Evolutionary conservation across 257 asterid genomes (phyloP).

Genomic region (Echium plantagineum): DNA sequence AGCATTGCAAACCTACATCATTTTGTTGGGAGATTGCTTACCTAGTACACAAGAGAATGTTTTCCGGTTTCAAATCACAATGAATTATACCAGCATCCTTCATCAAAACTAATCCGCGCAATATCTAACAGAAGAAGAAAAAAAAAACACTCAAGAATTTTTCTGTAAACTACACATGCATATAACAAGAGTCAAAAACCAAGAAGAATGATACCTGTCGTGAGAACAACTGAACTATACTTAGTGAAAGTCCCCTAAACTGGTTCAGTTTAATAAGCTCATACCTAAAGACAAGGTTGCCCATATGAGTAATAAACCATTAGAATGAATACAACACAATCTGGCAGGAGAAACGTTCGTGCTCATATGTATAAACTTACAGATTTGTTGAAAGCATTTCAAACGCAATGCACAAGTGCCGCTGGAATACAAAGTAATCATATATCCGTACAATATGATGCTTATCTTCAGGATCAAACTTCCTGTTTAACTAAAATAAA

Average conservation of each 20-base stretch:
- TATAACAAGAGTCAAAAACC: constrained; percentile 3
- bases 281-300: constrained; percentile 41
- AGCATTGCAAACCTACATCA: constrained; percentile 11
- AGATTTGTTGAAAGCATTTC: constrained; percentile 90
- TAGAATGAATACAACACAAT: neutral
- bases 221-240: constrained; percentile 90
- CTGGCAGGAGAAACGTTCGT: neutral
- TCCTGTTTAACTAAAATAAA: constrained; percentile 66
- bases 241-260: constrained; percentile 86
- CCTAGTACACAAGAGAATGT: constrained; percentile 92
- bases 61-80: constrained; percentile 97
- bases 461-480: constrained; percentile 98
- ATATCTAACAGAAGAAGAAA: constrained; percentile 35
- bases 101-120: constrained; percentile 88
- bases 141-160: neutral
- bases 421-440: constrained; percentile 78
- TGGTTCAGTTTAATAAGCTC: constrained; percentile 91
- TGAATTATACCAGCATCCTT: constrained; percentile 94
- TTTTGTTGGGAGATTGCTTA: constrained; percentile 27
- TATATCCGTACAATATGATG: constrained; percentile 95
- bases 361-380: constrained; percentile 41
- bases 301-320: neutral
- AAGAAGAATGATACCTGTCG: constrained; percentile 60
- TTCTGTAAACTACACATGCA: neutral
- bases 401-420: constrained; percentile 90